phyloP scores from a whole-genome alignment of 2,329 filamentous ascomycete genomes.

The Teratosphaeria destructans region DNA sequence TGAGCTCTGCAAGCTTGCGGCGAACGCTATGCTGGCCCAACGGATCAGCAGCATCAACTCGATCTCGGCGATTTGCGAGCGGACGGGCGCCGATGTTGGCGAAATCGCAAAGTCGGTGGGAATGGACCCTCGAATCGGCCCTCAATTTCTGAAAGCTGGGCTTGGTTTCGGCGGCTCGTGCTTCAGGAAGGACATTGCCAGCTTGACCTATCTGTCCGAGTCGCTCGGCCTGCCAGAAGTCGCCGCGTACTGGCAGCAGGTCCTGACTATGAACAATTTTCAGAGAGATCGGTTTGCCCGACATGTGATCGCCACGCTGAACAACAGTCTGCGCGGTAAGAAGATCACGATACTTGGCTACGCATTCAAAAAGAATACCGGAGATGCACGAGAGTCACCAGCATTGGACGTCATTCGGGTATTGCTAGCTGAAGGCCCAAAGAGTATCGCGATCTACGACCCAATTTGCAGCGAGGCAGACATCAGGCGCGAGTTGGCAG shows the following conservation, averaged over 20 bases:
- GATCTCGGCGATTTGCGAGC: constrained; percentile 65
- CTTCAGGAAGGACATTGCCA: constrained; percentile 69
- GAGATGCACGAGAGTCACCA: constrained; percentile 60
- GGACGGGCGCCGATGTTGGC: constrained; percentile 61
- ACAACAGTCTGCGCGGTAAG: constrained; percentile 57
- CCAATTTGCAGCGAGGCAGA: constrained; percentile 32
- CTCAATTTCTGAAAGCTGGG: constrained; percentile 60
- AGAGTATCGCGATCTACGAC: constrained; percentile 56
- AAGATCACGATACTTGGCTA: constrained; percentile 63
- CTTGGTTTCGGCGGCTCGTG: constrained; percentile 71
- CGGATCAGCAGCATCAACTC: constrained; percentile 72
- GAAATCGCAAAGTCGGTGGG: constrained; percentile 47
- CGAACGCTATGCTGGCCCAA: constrained; percentile 71
- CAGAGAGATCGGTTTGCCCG: constrained; percentile 58
- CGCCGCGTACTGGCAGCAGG: constrained; percentile 62
- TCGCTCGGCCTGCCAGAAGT: constrained; percentile 59
- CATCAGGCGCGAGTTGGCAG: constrained; percentile 19
- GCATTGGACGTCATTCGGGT: constrained; percentile 57
- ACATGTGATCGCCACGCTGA: constrained; percentile 54
- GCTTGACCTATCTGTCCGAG: constrained; percentile 63
- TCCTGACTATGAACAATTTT: constrained; percentile 65
- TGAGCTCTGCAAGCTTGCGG: constrained; percentile 65
- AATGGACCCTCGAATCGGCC: constrained; percentile 59
- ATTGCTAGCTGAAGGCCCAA: constrained; percentile 50
- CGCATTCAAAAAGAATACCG: constrained; percentile 69